Evolutionary conservation across 2,329 filamentous ascomycete genomes (phyloP), one percentile per base, ranked within the genome.

Genomic region (Phialophora chinensis): DNA sequence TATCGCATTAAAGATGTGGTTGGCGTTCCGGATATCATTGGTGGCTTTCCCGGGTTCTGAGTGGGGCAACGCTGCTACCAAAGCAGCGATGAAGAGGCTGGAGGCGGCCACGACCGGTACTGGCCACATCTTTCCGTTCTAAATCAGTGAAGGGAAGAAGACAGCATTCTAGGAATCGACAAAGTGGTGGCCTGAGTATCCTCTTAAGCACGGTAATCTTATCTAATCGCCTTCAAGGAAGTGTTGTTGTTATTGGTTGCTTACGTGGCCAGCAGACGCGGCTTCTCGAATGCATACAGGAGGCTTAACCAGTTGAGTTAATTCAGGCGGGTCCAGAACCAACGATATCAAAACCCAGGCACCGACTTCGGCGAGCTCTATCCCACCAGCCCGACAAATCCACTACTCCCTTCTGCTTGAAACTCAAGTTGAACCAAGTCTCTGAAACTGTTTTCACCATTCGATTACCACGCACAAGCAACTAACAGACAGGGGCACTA

Each of bases 1-100:
- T 20, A 92, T 80, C 17, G 88, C 84, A 73, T 92, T 92, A 83
- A 92, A 92, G 63, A 92, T 86, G 67, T 86, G 83, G 70, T 86
- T 84, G 7, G 86, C 87, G 75, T 90, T 88, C 11, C 50, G 59
- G 3, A 54, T 10, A n/a, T 38, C 31, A 10, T 62, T 59, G 20
- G 58, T 20, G 6, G 10, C 53, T 14, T 60, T 53, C 17, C 33
- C n/a, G 27, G 27, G 35, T 14, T 57, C 17, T 10, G 20, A 10
- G 5, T 11, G 25, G 17, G 62, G 62, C 23, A 68, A 31, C 35
- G 59, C 59, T 25, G 62, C 55, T 7, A 44, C 44, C 31, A 10
- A 47, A 31, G 47, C 11, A 49, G 38, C n/a, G 7, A 14, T 10
- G 33, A 57, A 23, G 31, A 65, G 57, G 14, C 14, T 27, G 33